Evolutionary conservation across 1,284 basidiomycete species (phyloP), one percentile per base, ranked within the genome.

Genomic region (Pholiota adiposa): DNA sequence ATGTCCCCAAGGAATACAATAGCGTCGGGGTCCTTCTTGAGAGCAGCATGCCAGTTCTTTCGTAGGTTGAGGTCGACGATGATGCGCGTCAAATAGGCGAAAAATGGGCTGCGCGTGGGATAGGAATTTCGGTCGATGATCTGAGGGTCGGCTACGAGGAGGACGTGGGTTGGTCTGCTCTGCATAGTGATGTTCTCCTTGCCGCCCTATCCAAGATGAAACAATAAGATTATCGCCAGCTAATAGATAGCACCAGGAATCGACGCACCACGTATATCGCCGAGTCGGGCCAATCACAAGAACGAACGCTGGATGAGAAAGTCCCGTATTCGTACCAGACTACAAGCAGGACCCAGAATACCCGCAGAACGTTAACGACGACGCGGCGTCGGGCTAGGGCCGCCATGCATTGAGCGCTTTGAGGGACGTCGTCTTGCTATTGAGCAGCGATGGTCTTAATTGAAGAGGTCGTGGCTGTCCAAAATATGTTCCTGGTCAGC

Each of bases 1-100:
- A 95, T 90, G 72, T 97, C 95, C 12, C 95, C 95, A 2, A 96
- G 79, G 66, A 96, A 93, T 1, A 97, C 75, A 7, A 96, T 84
- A 2, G 78, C 82, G 71, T 96, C 84, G 11, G 94, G 92, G 40
- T 74, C 75, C 48, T 86, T 83, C 18, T 83, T 73, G 14, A 84
- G 75, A 1, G 86, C 86, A 8, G 85, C 86, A 53, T 81, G 82
- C 94, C 94, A 97, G 67, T 84, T 89, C 75, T 94, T 96, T 54
- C 90, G 83, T 63, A 96, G 75, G 70, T 93, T 92, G 62, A 92
- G 75, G 75, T 93, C 86, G 63, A 80, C 81, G 56, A 94, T 73
- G 63, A 84, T 67, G 66, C 84, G 83, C 31, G 83, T 81, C 23
- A 92, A 62, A 61, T 74, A 79, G 64, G 79, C 82, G 56, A 87